A percentile compares a stretch with the other conserved stretches of the same genome.
Conservation (phyloP, 2,329 filamentous ascomycete species). For the Aspergillus sp. region DNA sequence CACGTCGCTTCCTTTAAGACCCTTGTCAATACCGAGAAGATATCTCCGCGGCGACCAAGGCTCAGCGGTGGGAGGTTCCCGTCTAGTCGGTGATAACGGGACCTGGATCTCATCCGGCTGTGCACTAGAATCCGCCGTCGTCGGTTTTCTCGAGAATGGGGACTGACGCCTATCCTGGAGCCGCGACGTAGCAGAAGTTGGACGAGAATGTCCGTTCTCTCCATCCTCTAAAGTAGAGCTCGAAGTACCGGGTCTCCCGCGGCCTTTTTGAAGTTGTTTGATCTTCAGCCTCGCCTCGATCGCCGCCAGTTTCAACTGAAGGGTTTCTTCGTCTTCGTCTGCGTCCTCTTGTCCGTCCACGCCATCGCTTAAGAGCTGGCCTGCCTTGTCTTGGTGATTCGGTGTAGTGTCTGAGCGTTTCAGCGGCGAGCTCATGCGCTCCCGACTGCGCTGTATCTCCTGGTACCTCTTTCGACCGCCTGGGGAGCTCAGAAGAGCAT, state of each 20-base stretch:
- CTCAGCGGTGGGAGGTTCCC: slow-evolving; percentile 37
- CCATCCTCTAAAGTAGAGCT: slow-evolving; percentile 14
- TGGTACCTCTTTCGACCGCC: slow-evolving; percentile 68
- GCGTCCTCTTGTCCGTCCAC: slow-evolving; percentile 42
- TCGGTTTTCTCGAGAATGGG: slow-evolving; percentile 9
- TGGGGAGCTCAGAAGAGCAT: slow-evolving; percentile 60
- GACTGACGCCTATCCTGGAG: slow-evolving; percentile 9
- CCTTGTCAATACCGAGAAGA: slow-evolving; percentile 81
- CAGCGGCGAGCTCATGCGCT: slow-evolving; percentile 59
- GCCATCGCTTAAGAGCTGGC: slow-evolving; percentile 22
- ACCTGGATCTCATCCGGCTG: slow-evolving; percentile 52
- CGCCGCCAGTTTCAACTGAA: slow-evolving; percentile 75
- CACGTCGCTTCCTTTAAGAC: slow-evolving; percentile 67
- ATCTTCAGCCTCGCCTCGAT: slow-evolving; percentile 82
- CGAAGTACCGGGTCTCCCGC: slow-evolving; percentile 15
- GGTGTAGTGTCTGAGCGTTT: slow-evolving; percentile 41
- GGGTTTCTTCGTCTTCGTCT: slow-evolving; percentile 81
- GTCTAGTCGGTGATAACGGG: slow-evolving; percentile 59
- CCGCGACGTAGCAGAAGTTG: slow-evolving; percentile 18
- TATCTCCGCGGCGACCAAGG: slow-evolving; percentile 71
- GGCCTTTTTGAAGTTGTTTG: slow-evolving; percentile 67
- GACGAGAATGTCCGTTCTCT: slow-evolving; percentile 11
- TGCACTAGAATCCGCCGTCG: slow-evolving; percentile 8
- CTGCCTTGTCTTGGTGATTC: slow-evolving; percentile 25
- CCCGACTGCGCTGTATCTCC: slow-evolving; percentile 55